A percentile compares a stretch with the other conserved stretches of the same genome.
Conservation (phyloP, 2,329 filamentous ascomycete genomes). For the Exserohilum turcica region DNA sequence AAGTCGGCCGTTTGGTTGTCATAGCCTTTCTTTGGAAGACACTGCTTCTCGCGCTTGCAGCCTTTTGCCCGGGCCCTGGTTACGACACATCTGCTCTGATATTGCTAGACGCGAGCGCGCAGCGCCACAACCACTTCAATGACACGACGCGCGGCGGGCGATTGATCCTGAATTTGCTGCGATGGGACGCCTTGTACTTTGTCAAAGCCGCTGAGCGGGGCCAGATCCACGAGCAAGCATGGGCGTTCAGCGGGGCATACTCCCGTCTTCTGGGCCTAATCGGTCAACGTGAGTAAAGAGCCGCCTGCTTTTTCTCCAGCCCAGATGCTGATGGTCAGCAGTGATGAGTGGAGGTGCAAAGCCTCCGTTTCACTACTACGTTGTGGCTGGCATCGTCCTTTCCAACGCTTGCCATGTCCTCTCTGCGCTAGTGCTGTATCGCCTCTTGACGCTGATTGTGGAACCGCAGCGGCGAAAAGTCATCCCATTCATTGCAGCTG, state of each 20-base stretch:
- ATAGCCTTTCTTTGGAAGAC: slow-evolving; percentile 70
- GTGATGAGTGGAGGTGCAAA: slow-evolving; percentile 23
- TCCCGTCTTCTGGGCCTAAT: slow-evolving; percentile 52
- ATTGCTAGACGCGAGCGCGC: slow-evolving; percentile 45
- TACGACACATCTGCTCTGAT: slow-evolving; percentile 80
- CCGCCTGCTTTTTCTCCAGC: slow-evolving; percentile 3
- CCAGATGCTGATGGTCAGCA: slow-evolving; percentile 43
- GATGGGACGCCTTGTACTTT: slow-evolving; percentile 86
- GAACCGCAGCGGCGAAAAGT: slow-evolving; percentile 36
- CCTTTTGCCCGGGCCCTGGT: slow-evolving; percentile 62
- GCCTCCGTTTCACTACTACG: slow-evolving; percentile 32
- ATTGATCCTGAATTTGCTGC: slow-evolving; percentile 64
- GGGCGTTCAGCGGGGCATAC: slow-evolving; percentile 74
- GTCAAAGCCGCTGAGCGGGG: slow-evolving; percentile 65
- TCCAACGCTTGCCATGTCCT: slow-evolving; percentile 77
- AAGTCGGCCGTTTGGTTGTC: slow-evolving; percentile 14
- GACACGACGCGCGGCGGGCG: slow-evolving; percentile 29
- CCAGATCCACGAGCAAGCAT: slow-evolving; percentile 79
- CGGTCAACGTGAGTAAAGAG: slow-evolving; percentile 48
- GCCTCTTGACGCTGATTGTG: slow-evolving; percentile 63
- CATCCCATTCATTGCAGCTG: slow-evolving; percentile 71
- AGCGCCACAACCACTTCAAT: slow-evolving; percentile 25
- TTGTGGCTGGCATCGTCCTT: slow-evolving; percentile 66
- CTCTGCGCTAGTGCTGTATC: slow-evolving; percentile 74
- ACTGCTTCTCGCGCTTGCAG: slow-evolving; percentile 66